These are phyloP conservation scores for Penicillium janthinellum DNA, from an alignment of 2,329 filamentous ascomycete genomes.

Conservation along the genomic window DNA sequence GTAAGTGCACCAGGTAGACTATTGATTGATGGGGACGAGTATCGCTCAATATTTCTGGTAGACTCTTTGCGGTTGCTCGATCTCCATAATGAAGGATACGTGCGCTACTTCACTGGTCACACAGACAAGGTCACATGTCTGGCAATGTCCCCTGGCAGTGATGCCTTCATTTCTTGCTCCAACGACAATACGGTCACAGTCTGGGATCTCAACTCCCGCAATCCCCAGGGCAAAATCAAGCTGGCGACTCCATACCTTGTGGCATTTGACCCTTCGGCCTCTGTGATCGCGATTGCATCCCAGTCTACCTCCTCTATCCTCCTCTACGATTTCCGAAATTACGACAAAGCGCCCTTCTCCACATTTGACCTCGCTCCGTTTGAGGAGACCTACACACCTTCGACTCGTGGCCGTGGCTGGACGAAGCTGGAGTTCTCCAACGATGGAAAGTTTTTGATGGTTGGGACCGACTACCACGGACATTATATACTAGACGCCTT, in stretches of 20 bases:
- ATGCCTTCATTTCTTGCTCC: slow-evolving; percentile 90
- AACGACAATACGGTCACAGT: slow-evolving; percentile 88
- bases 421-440: slow-evolving; percentile 94
- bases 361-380: slow-evolving; percentile 72
- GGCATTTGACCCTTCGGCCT: slow-evolving; percentile 89
- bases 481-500: slow-evolving; percentile 96
- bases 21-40: not conserved
- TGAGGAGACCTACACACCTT: slow-evolving; percentile 57
- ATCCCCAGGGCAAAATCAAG: slow-evolving; percentile 77
- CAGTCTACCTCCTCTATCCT: slow-evolving; percentile 77
- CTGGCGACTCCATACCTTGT: slow-evolving; percentile 79
- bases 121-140: slow-evolving; percentile 81
- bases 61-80: slow-evolving; percentile 82
- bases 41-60: slow-evolving; percentile 18
- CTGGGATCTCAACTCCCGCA: slow-evolving; percentile 83
- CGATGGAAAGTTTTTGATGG: slow-evolving; percentile 82
- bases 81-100: slow-evolving; percentile 90
- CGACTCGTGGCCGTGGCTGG: slow-evolving; percentile 62
- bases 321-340: slow-evolving; percentile 92
- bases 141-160: slow-evolving; percentile 78
- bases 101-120: slow-evolving; percentile 94
- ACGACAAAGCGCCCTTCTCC: slow-evolving; percentile 85
- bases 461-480: slow-evolving; percentile 80
- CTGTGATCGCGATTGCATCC: slow-evolving; percentile 86
- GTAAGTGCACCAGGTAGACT: slow-evolving; percentile 48